Conservation (phyloP, 2,329 filamentous ascomycete genomes). For the Alternaria gansuensis region DNA sequence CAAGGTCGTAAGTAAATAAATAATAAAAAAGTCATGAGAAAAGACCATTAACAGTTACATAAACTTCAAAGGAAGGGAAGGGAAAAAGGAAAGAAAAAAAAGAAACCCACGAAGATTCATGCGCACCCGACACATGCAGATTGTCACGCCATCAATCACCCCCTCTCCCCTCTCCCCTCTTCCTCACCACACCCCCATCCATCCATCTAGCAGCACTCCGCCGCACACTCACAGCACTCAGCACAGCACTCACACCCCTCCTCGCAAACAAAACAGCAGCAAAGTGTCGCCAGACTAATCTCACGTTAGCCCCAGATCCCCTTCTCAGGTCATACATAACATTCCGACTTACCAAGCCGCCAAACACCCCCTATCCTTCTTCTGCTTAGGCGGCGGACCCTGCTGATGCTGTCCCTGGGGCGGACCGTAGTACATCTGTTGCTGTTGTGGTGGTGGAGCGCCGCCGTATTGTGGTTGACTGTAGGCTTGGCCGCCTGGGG, state of each 20-base stretch:
- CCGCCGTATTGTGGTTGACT: constrained; percentile 33
- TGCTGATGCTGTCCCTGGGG: constrained; percentile 59
- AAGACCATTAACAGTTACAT: too few species aligned
- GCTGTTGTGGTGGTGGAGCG: constrained; percentile 33
- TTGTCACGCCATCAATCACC: too few species aligned
- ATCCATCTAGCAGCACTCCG: constrained; percentile 35
- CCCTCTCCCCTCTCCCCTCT: not conserved
- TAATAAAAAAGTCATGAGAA: too few species aligned
- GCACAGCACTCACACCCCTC: constrained; percentile 71
- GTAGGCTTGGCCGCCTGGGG: constrained; percentile 23
- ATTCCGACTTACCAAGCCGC: constrained; percentile 38
- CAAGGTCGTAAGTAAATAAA: too few species aligned
- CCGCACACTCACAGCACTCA: constrained; percentile 63
- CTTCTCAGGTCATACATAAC: too few species aligned
- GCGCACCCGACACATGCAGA: too few species aligned
- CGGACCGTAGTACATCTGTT: constrained; percentile 40
- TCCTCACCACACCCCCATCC: not conserved
- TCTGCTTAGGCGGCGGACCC: constrained; percentile 58
- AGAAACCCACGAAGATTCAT: too few species aligned
- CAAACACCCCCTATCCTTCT: constrained; percentile 54
- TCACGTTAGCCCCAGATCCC: constrained; percentile 10
- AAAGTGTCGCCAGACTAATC: constrained; percentile 54
- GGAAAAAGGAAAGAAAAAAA: too few species aligned
- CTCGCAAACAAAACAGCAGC: constrained; percentile 71
- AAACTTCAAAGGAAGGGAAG: too few species aligned